Evolutionary conservation across 371 early-diverging fungal species (phyloP), one percentile per base, ranked within the genome.

Genomic region (Mortierella sp.): DNA sequence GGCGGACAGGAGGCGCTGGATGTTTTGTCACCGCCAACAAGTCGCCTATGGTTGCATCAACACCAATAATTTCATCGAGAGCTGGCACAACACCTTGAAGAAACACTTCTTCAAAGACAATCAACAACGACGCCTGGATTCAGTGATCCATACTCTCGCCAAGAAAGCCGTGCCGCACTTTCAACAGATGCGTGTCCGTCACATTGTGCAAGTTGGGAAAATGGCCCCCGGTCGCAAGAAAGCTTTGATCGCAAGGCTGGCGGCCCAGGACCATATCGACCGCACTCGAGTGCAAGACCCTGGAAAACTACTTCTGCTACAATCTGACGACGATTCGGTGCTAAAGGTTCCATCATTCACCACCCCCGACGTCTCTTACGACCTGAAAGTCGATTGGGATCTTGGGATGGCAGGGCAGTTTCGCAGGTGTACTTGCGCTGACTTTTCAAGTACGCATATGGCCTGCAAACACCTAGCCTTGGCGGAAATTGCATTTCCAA

Each of bases 1-100:
- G 48, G 55, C 63, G 27, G 72, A 77, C 63, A 71, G 56, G 60
- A 71, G 35, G 32, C 48, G 60, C 29, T 71, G 72, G 72, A 54
- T 77, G 72, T 48, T 72, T 48, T 77, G 77, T 48, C 46, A 77
- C 48, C 77, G 46, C 1, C 32, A 71, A 58, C 32, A 71, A 8
- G 72, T 58, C 41, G 48, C 32, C 21, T 58, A 72, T 29, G 35
- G 55, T 5, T 72, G 21, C 27, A 71, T 77, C 11, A 27, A 77
- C 71, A 71, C 71, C 44, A 77, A 72, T 72, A 77, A 71, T 21
- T 77, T 60, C 29, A 77, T 77, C 35, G 77, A 77, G 24, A 46
- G 55, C 4, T 77, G 77, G 77, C 77, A 72, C 48, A 71, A 71
- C 16, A 38, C 71, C 29, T 44, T 71, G 49, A 72, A 43, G 46